These are phyloP conservation scores for Coniochaeta ligniaria DNA, from an alignment of 2,329 filamentous ascomycete species.

Conservation along the genomic window DNA sequence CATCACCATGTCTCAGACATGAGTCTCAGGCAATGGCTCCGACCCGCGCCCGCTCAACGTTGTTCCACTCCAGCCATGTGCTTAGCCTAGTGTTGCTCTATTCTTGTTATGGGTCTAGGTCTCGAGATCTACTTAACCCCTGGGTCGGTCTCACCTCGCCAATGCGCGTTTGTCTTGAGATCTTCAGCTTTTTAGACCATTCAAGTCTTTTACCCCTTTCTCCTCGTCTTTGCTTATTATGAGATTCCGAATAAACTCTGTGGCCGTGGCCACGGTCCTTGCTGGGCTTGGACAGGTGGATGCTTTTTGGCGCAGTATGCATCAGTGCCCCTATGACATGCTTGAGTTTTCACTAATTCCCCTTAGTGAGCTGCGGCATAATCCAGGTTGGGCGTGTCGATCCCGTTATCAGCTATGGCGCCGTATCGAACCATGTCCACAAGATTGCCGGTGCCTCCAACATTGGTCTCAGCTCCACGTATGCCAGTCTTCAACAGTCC, in stretches of 20 bases:
- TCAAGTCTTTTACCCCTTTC: no score
- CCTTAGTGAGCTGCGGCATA: constrained; percentile 9
- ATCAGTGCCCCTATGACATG: not conserved
- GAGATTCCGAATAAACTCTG: not conserved
- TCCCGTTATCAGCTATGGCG: constrained; percentile 44
- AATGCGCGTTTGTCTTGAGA: not conserved
- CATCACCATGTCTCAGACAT: not conserved
- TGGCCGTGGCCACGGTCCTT: not conserved
- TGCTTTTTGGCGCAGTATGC: constrained; percentile 1
- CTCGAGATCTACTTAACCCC: not conserved
- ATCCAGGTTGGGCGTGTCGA: constrained; percentile 45
- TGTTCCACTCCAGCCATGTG: not conserved
- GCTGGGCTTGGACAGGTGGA: not conserved
- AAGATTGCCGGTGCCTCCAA: constrained; percentile 47
- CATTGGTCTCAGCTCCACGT: constrained; percentile 38
- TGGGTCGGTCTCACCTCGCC: not conserved
- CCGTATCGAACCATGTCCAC: constrained; percentile 45
- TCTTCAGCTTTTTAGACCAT: not conserved
- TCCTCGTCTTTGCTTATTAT: not conserved
- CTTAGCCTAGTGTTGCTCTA: not conserved
- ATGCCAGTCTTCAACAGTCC: constrained; percentile 35
- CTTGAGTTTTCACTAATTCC: not conserved
- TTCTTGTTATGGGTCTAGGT: not conserved
- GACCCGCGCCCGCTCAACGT: not conserved
- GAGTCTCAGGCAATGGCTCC: not conserved